Conservation (phyloP, 2,329 filamentous ascomycete genomes). For the Exophiala xenobiotica region DNA sequence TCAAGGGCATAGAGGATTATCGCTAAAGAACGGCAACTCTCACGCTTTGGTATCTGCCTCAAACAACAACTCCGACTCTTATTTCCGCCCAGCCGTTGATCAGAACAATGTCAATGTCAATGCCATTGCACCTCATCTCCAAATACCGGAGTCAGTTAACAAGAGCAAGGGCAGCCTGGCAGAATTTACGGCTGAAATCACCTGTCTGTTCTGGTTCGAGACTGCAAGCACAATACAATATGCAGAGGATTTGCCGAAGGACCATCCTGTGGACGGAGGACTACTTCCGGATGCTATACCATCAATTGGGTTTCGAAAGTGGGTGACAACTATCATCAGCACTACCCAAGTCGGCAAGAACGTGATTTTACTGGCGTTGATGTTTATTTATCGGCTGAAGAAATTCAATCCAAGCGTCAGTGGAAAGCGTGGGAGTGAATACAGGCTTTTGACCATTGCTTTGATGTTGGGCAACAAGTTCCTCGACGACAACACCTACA, state of each 20-base stretch:
- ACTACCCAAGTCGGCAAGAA: conserved; percentile 97
- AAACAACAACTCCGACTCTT: conserved; percentile 1
- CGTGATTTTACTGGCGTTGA: conserved; percentile 81
- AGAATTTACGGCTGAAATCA: conserved; percentile 87
- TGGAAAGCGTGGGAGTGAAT: conserved; percentile 90
- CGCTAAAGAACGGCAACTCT: conserved; percentile 6
- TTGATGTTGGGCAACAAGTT: conserved; percentile 99
- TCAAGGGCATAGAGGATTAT: conserved; percentile 4
- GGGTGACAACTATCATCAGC: conserved; percentile 85
- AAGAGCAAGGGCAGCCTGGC: conserved; percentile 71
- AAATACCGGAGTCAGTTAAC: conserved; percentile 74
- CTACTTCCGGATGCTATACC: conserved; percentile 73
- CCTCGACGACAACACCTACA: conserved; percentile 69
- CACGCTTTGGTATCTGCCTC: conserved; percentile 10
- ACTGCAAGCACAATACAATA: conserved; percentile 73
- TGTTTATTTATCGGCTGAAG: conserved; percentile 93
- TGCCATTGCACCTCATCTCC: conserved; percentile 55
- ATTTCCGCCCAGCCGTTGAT: conserved; percentile 9
- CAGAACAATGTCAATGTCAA: conserved; percentile 31
- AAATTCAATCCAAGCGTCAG: conserved; percentile 84
- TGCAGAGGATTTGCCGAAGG: conserved; percentile 55
- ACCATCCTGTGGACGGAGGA: conserved; percentile 51
- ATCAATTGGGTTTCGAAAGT: conserved; percentile 80
- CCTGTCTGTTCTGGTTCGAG: conserved; percentile 97
- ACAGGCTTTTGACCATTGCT: conserved; percentile 85